These are phyloP conservation scores for Camelina neglecta DNA, from an alignment of 345 rosid genomes.

Conservation along the genomic window DNA sequence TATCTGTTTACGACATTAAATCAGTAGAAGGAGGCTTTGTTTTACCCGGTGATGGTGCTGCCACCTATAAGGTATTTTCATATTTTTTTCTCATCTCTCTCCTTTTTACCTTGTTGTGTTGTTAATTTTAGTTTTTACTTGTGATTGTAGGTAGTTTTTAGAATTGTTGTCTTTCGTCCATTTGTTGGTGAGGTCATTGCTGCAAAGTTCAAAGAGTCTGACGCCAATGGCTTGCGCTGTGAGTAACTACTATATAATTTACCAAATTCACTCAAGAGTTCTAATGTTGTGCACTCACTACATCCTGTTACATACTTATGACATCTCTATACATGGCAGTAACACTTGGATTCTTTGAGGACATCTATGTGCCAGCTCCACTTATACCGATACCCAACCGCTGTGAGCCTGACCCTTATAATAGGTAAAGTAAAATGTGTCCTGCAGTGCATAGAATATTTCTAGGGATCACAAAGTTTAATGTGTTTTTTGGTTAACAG, in stretches of 20 bases:
- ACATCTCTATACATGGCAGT: conserved; percentile 53
- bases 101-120: background rate
- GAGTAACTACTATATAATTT: conserved; percentile 42
- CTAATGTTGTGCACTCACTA: background rate
- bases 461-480: background rate
- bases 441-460: background rate
- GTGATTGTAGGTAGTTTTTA: conserved; percentile 64
- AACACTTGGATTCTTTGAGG: conserved; percentile 93
- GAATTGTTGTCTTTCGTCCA: conserved; percentile 85
- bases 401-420: conserved; percentile 57
- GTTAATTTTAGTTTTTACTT: background rate
- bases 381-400: conserved; percentile 59
- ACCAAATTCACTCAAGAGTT: background rate
- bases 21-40: conserved; percentile 74
- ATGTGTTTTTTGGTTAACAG: conserved; percentile 43
- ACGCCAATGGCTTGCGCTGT: conserved; percentile 75
- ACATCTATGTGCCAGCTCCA: conserved; percentile 66
- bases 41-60: conserved; percentile 82
- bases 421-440: conserved; percentile 46
- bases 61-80: conserved; percentile 69
- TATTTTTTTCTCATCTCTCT: background rate
- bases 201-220: conserved; percentile 79
- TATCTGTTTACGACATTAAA: conserved; percentile 71
- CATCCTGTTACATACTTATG: conserved; percentile 22
- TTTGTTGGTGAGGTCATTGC: conserved; percentile 80